phyloP scores from a whole-genome alignment of 352 stramenopile species.

The Phytophthora boehmeriae region DNA sequence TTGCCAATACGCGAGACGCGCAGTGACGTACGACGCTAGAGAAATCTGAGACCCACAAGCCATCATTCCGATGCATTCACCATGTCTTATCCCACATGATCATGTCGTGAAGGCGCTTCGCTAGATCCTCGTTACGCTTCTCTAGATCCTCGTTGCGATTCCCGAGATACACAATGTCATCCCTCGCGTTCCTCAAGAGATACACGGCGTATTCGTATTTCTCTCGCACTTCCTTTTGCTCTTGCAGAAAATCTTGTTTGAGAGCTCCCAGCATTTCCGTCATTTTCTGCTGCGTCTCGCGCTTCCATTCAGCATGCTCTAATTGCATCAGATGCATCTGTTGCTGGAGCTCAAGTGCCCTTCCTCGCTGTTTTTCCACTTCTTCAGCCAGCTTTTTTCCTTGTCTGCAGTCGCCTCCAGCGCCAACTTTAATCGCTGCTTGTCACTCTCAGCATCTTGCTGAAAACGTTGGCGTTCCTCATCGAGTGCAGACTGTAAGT shows the following conservation, averaged over 20 bases:
- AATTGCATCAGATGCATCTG: conserved; percentile 61
- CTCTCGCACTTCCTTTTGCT: conserved; percentile 55
- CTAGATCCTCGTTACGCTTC: conserved; percentile 57
- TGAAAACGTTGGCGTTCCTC: conserved; percentile 69
- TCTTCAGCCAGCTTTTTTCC: conserved; percentile 77
- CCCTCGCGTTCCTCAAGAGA: conserved; percentile 60
- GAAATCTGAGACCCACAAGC: neutral
- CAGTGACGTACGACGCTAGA: neutral
- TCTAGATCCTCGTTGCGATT: conserved; percentile 66
- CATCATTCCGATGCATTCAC: conserved; percentile 9
- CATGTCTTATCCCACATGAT: conserved; percentile 45
- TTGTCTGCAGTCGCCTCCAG: conserved; percentile 68
- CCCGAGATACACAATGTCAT: conserved; percentile 66
- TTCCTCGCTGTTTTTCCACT: conserved; percentile 63
- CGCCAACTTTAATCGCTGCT: conserved; percentile 49
- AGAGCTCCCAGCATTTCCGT: conserved; percentile 53
- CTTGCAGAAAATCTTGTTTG: conserved; percentile 53
- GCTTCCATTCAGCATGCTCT: conserved; percentile 65
- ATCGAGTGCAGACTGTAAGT: conserved; percentile 65
- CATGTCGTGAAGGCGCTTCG: conserved; percentile 48
- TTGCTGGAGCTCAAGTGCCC: conserved; percentile 57
- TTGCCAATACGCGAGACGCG: too few species aligned
- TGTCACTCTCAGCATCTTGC: conserved; percentile 61
- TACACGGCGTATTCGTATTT: conserved; percentile 55
- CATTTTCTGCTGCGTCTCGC: conserved; percentile 49